phyloP scores from a whole-genome alignment of 139 green algal species.

The Volvox africanus region DNA sequence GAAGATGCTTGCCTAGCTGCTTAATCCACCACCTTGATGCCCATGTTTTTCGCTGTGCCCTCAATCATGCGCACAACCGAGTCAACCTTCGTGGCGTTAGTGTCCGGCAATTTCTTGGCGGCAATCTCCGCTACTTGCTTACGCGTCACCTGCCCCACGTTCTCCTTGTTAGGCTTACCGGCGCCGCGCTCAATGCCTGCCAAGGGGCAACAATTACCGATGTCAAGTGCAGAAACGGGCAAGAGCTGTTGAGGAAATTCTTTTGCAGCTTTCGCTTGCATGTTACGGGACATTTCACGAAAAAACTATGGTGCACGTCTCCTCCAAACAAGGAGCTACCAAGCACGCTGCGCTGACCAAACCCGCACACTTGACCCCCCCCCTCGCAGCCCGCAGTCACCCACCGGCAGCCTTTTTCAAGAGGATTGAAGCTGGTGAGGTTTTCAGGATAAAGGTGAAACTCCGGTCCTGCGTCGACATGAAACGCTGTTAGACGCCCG shows the following conservation, averaged over 20 bases:
- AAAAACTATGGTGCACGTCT: no score
- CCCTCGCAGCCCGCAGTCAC: neutral
- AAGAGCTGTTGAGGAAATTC: neutral
- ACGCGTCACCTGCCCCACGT: constrained; percentile 90
- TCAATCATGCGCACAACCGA: constrained; percentile 91
- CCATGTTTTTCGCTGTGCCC: constrained; percentile 98
- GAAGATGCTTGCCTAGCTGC: no score
- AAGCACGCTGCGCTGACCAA: neutral
- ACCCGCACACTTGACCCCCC: neutral
- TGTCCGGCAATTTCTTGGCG: constrained; percentile 96
- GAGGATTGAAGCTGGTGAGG: constrained; percentile 94
- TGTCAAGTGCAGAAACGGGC: no score
- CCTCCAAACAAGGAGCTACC: no score
- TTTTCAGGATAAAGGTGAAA: constrained; percentile 99
- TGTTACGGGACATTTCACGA: no score
- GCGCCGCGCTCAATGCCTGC: constrained; percentile 84
- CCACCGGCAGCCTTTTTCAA: constrained; percentile 95
- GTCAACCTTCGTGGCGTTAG: constrained; percentile 94
- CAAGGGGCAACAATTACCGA: neutral
- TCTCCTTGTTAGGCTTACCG: constrained; percentile 83
- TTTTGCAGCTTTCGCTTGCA: no score
- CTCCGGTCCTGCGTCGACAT: constrained; percentile 84
- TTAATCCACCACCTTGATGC: constrained; percentile 83
- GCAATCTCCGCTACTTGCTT: constrained; percentile 95
- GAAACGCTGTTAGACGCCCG: neutral